Base-by-base conservation (phyloP, 768 basidiomycete genomes). In the Pleurotus eryngii region DNA sequence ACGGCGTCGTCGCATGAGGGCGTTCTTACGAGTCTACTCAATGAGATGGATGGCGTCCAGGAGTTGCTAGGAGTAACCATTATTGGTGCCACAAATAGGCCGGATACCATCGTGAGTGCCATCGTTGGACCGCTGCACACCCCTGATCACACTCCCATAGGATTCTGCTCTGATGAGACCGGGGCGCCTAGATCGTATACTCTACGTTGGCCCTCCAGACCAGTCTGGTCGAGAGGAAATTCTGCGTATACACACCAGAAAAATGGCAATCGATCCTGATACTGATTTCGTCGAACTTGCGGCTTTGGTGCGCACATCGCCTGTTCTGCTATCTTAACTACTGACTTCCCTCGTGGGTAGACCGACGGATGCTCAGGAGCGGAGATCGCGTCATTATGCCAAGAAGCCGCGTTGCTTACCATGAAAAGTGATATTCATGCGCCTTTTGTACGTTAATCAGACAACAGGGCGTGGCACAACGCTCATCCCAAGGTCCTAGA, bases 41-140 rank as follows among this genome's bases (percentile, higher is more conserved):
- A 96, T 67, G 97, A 99, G 68, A 98, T 98, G 94, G 97, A 98
- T 66, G 97, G 97, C 17, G 90, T 98, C 0, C 92, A 98, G 71
- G 94, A 96, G 71, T 77, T 98, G 17, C 77, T 89, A 15, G 95
- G 95, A 0, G 97, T 99, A n/a, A 95, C 92, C 0, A 84, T 98
- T 35, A 83, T 99, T 8, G 97, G 94, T 1, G 97, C 97, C 0
- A 99, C 97, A 11, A 98, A 99, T 68, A 75, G 95, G 57, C 97
- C 97, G 6, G 95, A 97, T 59, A 84, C 85, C n/a, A 86, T 97
- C 43, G 89, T 90, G 59, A 68, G 91, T 35, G 78, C 46, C 42
- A 57, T 53, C 24, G 24, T 48, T 24, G 14, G 8, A 17, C 35
- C 20, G 30, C 39, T 50, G 38, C 46, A n/a, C 26, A 20, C 48